Evolutionary conservation across 306 rosid genomes (phyloP), one percentile per base, ranked within the genome.

Genomic region (Hippophae rhamnoides): DNA sequence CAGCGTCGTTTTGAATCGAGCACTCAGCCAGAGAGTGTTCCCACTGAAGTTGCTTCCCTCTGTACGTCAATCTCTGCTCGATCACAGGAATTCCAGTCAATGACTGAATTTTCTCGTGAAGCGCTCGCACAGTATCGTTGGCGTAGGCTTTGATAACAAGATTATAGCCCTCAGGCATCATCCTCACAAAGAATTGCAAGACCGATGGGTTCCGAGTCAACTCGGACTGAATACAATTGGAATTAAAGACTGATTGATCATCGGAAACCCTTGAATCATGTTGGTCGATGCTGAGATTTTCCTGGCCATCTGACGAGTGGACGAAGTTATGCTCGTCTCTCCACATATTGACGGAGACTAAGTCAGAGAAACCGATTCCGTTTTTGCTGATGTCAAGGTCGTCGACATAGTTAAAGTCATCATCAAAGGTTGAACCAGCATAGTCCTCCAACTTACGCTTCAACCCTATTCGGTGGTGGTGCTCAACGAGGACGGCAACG

Each of bases 371-470:
- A 69, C 66, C 80, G 54, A 53, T 80, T 52, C 71, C 86, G 7
- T 78, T 81, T 27, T 74, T 84, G 43, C 79, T 85, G 49, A 64
- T 60, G 69, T 63, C 63, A 3, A 65, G 72, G 0, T 75, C 85
- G 6, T 74, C 74, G 46, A 69, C 79, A 8, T 80, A 83, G 27
- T 4, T 4, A 31, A 31, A 31, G 38, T 31, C 38, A 31, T 31
- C 38, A 31, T 73, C 80, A 64, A 65, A 67, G 63, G 69, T 46
- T 13, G 85, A 72, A 9, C 72, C 79, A 43, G 72, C 75, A 62
- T 76, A 81, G 46, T 86, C 90, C 64, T 76, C 90, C 43, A 83
- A 73, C 69, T 90, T 90, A 6, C 98, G 90, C 64, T 90, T 90
- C 1, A 89, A 68, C 2, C 89, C 64, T 43, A 63, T 69, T 27